A percentile compares a stretch with the other conserved stretches of the same genome.
Evolutionary conservation across 1,139 yeast genomes (phyloP).

Genomic region (Sugiyamaella neomexicana): DNA sequence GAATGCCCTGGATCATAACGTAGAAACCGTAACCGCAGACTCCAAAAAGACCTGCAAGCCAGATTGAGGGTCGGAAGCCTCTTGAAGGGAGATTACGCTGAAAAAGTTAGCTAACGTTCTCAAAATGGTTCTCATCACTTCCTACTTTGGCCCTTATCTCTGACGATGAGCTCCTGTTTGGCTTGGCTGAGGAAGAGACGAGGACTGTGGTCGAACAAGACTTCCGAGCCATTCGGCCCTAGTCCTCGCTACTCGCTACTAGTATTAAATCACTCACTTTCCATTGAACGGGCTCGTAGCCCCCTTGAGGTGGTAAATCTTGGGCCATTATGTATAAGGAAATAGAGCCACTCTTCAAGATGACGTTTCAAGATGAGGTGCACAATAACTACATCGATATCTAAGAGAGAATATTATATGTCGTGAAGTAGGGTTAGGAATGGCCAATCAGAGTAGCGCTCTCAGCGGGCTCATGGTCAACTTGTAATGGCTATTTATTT

Average conservation of each 20-base stretch:
- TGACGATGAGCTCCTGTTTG: no score
- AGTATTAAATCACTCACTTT: constrained; percentile 43
- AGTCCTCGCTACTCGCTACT: no score
- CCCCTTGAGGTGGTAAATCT: constrained; percentile 86
- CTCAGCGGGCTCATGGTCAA: no score
- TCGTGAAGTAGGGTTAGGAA: constrained; percentile 16
- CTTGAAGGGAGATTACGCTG: constrained; percentile 78
- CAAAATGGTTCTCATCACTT: no score
- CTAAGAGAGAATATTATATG: constrained; percentile 4
- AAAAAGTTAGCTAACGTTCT: constrained; percentile 12
- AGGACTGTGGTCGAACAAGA: not conserved
- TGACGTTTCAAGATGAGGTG: not conserved
- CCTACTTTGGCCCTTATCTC: no score
- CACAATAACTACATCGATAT: not conserved
- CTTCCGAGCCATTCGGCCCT: not conserved
- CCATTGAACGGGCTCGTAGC: constrained; percentile 88
- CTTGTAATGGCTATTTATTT: no score
- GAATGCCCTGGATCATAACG: constrained; percentile 62
- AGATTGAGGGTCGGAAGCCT: constrained; percentile 77
- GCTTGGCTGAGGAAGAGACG: not conserved
- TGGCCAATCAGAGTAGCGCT: constrained; percentile 12
- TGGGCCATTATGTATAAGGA: constrained; percentile 44
- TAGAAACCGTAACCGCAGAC: constrained; percentile 74
- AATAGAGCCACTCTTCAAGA: not conserved
- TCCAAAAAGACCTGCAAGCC: constrained; percentile 63